Conservation (phyloP, 2,329 filamentous ascomycete genomes). For the Blastomyces parvus region DNA sequence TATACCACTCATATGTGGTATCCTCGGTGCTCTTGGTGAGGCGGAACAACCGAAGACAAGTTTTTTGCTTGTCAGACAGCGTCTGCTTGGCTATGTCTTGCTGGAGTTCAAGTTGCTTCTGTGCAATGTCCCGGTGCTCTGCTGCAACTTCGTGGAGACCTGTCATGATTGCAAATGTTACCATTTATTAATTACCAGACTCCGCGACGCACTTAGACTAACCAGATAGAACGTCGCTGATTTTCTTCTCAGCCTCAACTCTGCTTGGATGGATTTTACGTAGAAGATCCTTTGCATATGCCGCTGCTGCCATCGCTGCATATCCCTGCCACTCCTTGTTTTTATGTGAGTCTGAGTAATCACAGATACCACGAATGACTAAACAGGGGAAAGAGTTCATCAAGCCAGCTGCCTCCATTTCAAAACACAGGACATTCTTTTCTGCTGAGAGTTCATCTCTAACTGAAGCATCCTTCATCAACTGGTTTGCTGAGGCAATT, state of each 20-base stretch:
- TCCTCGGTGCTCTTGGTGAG: not conserved
- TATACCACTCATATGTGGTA: not conserved
- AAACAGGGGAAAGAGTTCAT: not conserved
- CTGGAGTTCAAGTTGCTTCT: too few species aligned
- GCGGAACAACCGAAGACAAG: not conserved
- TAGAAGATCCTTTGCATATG: slow-evolving; percentile 25
- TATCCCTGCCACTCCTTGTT: slow-evolving; percentile 7
- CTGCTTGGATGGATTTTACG: not conserved
- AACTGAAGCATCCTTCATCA: not conserved
- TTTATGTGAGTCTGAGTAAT: slow-evolving; percentile 9
- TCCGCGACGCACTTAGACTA: not conserved
- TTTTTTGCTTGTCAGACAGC: not conserved
- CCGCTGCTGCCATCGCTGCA: slow-evolving; percentile 2
- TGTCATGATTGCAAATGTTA: too few species aligned
- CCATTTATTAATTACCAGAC: too few species aligned
- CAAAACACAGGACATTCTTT: not conserved
- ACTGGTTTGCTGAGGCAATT: not conserved
- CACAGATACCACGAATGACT: slow-evolving; percentile 7
- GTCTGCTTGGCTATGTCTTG: not conserved
- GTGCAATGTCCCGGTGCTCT: too few species aligned
- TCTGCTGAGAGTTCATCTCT: not conserved
- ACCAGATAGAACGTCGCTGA: not conserved
- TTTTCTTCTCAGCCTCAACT: not conserved
- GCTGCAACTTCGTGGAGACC: too few species aligned
- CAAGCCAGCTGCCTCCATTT: not conserved